Percentiles rank a stretch among this genome's conserved stretches.
Conservation (phyloP, 495 filamentous ascomycete genomes). For the Hypoxylon lienhwacheense region DNA sequence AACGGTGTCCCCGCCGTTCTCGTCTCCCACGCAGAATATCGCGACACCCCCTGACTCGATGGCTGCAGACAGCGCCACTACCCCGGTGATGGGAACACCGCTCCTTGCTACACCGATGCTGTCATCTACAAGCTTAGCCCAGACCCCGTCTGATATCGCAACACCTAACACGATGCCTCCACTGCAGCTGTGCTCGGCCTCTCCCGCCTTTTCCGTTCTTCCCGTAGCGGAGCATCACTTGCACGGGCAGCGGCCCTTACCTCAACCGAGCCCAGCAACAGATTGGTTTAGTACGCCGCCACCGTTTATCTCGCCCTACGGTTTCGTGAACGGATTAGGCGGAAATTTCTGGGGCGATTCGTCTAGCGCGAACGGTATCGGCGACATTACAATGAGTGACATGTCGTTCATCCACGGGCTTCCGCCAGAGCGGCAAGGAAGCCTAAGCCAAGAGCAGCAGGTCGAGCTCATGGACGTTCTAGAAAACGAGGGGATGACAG, state of each 20-base stretch:
- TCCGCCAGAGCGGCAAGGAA: conserved; percentile 56
- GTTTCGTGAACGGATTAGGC: conserved; percentile 48
- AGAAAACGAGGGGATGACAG: conserved; percentile 64
- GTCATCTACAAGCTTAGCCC: conserved; percentile 26
- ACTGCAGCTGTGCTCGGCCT: conserved; percentile 29
- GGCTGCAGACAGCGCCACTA: conserved; percentile 13
- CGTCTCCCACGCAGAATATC: conserved; percentile 29
- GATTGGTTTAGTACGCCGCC: conserved; percentile 56
- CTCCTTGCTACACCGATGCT: conserved; percentile 31
- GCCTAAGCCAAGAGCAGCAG: conserved; percentile 71
- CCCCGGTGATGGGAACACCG: conserved; percentile 28
- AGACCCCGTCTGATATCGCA: conserved; percentile 31
- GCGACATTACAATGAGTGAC: conserved; percentile 30
- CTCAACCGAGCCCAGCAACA: conserved; percentile 38
- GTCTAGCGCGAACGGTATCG: conserved; percentile 43
- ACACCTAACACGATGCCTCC: conserved; percentile 30
- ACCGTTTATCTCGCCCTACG: conserved; percentile 53
- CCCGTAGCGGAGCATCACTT: conserved; percentile 38
- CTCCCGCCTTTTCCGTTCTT: conserved; percentile 45
- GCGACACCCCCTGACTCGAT: conserved; percentile 34
- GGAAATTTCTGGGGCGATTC: conserved; percentile 49
- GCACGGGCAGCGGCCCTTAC: conserved; percentile 44
- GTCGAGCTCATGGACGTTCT: conserved; percentile 68
- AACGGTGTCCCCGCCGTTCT: conserved; percentile 34
- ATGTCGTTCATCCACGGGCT: conserved; percentile 36